Base-by-base conservation (phyloP, 1,284 basidiomycete genomes). In the Marasmius tenuissimus region DNA sequence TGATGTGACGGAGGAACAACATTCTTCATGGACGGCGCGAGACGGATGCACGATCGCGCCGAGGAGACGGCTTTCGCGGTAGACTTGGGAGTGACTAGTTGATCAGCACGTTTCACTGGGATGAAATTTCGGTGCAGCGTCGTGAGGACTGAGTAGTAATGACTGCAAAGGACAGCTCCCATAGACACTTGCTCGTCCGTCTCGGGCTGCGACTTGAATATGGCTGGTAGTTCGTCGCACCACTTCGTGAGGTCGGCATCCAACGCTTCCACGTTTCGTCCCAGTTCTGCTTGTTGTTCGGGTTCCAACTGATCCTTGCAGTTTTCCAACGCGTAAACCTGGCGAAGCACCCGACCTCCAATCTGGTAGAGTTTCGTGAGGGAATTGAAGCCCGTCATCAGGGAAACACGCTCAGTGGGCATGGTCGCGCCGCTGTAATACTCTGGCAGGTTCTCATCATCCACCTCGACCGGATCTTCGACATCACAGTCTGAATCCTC, bases 111-210 rank as follows among this genome's bases (percentile, higher is more conserved):
- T 70, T 83, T 88, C 60, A 93, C 85, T 22, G 91, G 86, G 58
- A 96, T 78, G 70, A 95, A 89, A 74, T 95, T 95, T 47, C 94
- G 92, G 72, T 96, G 94, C 42, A 96, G 84, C 0, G 94, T 94
- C 18, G 92, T 93, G 65, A 94, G 80, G 47, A 96, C 85, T 22
- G 92, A 92, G 73, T 96, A 96, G 72, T 95, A 96, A 70, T 93
- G 92, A 69, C 92, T 93, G 81, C 87, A 93, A 11, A 95, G 82
- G 37, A 94, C 90, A n/a, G 93, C 91, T 16, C 90, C 91, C 85
- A 96, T 90, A 0, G 89, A 90, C 40, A 93, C 87, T 76, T 93
- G 88, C 73, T 88, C 86, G 63, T 86, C 90, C 60, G 86, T 93
- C 63, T 82, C 77, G 14, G 84, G 87, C 63, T 85, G 79, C 4